Evolutionary conservation across 176 grass and related monocot genomes (phyloP), one percentile per base, ranked within the genome.

Genomic region (Poa annua): DNA sequence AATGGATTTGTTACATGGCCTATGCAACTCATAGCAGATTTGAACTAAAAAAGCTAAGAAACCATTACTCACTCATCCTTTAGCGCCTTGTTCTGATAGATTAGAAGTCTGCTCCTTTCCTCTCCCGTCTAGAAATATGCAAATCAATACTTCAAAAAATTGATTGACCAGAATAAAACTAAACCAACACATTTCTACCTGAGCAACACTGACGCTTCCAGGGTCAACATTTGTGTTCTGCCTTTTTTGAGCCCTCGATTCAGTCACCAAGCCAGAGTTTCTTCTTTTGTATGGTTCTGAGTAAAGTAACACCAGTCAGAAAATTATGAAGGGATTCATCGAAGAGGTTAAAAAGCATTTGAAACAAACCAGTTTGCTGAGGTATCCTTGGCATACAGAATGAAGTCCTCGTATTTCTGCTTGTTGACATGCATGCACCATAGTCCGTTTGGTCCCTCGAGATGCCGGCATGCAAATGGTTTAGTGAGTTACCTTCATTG

Each of bases 311-410:
- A 19, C 56, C 1, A 41, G 80, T 85, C 50, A 88, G 63, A 83
- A 83, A 82, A 71, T 83, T 33, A 71, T 70, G n/a, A 88, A 70
- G 16, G 32, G n/a, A 20, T 65, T 62, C 50, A 83, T 70, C 1
- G 20, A 83, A 71, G 52, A 74, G 45, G 47, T 5, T 14, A 11
- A 54, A 78, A 69, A 67, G 62, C 39, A 51, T 50, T 4, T 62
- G 80, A 83, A 82, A 52, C 86, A n/a, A 88, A 88, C 86, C 80
- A 88, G 53, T 60, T 83, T 83, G 39, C 56, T 83, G 53, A 10
- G 32, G 51, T 60, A 42, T 73, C 66, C 15, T 76, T 87, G 3
- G 49, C 38, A 44, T 48, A 61, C 34, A 24, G 12, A 20, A 32
- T 56, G 52, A 76, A 56, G 26, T 82, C 39, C 38, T 73, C 26